These are phyloP conservation scores for Talaromyces nanjingensis DNA, from an alignment of 495 filamentous ascomycete species.

Conservation along the genomic window DNA sequence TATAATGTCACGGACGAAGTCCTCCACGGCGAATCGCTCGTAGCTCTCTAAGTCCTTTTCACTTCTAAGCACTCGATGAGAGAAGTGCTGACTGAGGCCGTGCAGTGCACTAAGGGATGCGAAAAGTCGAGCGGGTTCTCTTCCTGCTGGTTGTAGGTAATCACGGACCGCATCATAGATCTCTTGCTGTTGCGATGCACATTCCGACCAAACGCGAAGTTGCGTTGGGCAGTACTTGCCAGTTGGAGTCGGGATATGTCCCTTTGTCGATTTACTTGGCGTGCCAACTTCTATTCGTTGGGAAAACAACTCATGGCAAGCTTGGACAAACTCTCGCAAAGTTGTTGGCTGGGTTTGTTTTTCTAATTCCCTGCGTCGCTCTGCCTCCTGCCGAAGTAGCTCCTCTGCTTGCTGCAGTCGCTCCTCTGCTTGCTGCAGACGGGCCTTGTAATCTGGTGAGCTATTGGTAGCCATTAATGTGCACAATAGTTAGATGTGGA, in stretches of 20 bases:
- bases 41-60: slow-evolving; percentile 28
- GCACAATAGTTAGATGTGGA: too few species aligned
- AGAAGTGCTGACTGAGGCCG: slow-evolving; percentile 13
- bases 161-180: slow-evolving; percentile 21
- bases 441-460: slow-evolving; percentile 14
- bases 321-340: slow-evolving; percentile 28
- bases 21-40: slow-evolving; percentile 24
- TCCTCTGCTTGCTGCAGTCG: slow-evolving; percentile 2
- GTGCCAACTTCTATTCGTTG: slow-evolving; percentile 13
- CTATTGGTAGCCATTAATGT: slow-evolving; percentile 9
- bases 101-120: slow-evolving; percentile 18
- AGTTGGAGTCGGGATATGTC: slow-evolving; percentile 21
- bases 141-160: slow-evolving; percentile 17
- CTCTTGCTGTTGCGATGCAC: slow-evolving; percentile 17
- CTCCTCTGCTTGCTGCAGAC: slow-evolving; percentile 7
- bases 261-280: slow-evolving; percentile 24
- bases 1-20: slow-evolving; percentile 23
- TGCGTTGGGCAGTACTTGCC: slow-evolving; percentile 25
- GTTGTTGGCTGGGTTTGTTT: slow-evolving; percentile 19
- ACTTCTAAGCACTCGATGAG: slow-evolving; percentile 18
- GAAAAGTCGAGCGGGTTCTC: slow-evolving; percentile 15
- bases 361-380: slow-evolving; percentile 9
- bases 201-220: slow-evolving; percentile 25
- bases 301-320: slow-evolving; percentile 28
- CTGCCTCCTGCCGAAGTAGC: not conserved